Percentiles rank a stretch among this genome's conserved stretches.
Evolutionary conservation across 441 rosid species (phyloP).

Genomic region (Daphne laureola): DNA sequence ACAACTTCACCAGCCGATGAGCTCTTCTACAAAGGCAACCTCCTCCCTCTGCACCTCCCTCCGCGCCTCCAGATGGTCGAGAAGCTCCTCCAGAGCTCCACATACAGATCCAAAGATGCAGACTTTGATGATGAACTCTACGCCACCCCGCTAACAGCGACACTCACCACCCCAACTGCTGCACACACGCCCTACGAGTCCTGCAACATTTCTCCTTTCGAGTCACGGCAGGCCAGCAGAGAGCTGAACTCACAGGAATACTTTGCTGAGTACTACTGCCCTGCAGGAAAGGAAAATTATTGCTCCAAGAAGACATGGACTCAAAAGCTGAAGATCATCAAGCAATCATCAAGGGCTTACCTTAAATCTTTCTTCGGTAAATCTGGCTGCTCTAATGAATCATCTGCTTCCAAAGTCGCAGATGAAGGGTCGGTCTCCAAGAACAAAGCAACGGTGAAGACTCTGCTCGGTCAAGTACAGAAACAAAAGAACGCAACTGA

Average conservation of each 20-base stretch:
- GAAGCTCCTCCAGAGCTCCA: constrained; percentile 27
- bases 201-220: constrained; percentile 51
- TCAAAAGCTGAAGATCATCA: constrained; percentile 52
- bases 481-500: constrained; percentile 24
- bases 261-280: constrained; percentile 26
- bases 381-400: constrained; percentile 49
- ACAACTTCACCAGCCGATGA: constrained; percentile 69
- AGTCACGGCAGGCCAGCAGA: constrained; percentile 56
- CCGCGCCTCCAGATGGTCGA: constrained; percentile 61
- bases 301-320: constrained; percentile 56
- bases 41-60: constrained; percentile 70
- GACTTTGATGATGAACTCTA: constrained; percentile 46
- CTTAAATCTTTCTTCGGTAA: constrained; percentile 56
- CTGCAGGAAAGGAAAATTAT: constrained; percentile 19
- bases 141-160: constrained; percentile 57
- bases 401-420: constrained; percentile 38
- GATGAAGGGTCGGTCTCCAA: constrained; percentile 37
- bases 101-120: constrained; percentile 14
- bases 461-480: constrained; percentile 48
- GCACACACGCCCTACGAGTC: constrained; percentile 68
- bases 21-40: constrained; percentile 71
- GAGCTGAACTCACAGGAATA: constrained; percentile 68
- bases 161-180: constrained; percentile 45
- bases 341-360: constrained; percentile 44
- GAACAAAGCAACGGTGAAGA: constrained; percentile 24